Percentiles rank a stretch among this genome's conserved stretches.
phyloP scores from a whole-genome alignment of 495 filamentous ascomycete species.

The Cercophora newfieldiana region DNA sequence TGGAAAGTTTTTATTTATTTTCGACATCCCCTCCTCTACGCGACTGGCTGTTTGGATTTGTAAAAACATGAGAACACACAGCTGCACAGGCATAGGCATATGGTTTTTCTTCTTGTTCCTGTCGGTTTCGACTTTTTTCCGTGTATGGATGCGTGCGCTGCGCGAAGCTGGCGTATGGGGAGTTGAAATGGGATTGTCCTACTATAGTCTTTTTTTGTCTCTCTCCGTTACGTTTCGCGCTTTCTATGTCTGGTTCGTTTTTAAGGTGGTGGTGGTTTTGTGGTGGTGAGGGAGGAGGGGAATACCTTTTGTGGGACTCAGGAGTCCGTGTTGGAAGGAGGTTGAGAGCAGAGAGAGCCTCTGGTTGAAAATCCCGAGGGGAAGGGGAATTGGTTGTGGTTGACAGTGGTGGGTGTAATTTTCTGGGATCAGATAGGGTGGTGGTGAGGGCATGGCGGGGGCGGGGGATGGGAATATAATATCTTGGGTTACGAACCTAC shows the following conservation, averaged over 20 bases:
- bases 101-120: neutral
- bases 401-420: neutral
- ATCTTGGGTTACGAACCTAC: neutral
- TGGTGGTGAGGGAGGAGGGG: neutral
- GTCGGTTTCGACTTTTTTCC: neutral
- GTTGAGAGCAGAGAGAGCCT: neutral
- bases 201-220: neutral
- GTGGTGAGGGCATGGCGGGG: neutral
- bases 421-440: neutral
- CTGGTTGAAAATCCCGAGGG: neutral
- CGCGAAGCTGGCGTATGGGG: neutral
- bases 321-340: too few species aligned
- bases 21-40: neutral
- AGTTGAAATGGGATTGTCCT: slow-evolving; percentile 8
- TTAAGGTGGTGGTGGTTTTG: neutral
- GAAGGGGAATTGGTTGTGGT: neutral
- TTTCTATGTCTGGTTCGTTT: neutral
- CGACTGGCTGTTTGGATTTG: neutral
- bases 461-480: slow-evolving; percentile 3
- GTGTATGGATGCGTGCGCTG: neutral
- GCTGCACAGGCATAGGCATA: neutral
- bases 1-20: neutral
- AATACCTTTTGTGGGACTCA: neutral
- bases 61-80: neutral
- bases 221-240: neutral